Percentiles rank a stretch among this genome's conserved stretches.
phyloP scores from a whole-genome alignment of 345 rosid genomes.

The Linum trigynum region DNA sequence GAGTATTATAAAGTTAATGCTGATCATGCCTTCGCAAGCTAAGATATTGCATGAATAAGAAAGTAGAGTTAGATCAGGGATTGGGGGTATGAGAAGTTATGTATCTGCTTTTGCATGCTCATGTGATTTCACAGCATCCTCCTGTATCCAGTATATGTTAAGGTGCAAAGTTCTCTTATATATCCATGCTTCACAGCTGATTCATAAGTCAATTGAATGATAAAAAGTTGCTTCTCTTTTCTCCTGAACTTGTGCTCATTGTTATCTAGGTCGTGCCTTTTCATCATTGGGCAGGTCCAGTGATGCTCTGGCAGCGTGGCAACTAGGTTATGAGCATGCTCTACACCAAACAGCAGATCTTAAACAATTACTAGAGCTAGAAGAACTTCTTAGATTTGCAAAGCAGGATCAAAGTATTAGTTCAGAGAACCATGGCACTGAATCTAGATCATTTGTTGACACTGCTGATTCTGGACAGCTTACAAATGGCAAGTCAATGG shows the following conservation, averaged over 20 bases:
- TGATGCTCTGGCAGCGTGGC: slow-evolving; percentile 70
- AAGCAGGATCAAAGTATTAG: slow-evolving; percentile 36
- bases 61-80: not conserved
- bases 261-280: slow-evolving; percentile 57
- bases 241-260: slow-evolving; percentile 15
- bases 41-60: not conserved
- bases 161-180: not conserved
- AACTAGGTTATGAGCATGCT: slow-evolving; percentile 61
- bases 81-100: not conserved
- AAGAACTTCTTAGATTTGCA: slow-evolving; percentile 51
- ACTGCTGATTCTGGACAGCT: slow-evolving; percentile 16
- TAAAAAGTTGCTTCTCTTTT: not conserved
- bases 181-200: not conserved
- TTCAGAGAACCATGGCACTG: slow-evolving; percentile 20
- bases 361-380: slow-evolving; percentile 82
- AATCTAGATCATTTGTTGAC: slow-evolving; percentile 16
- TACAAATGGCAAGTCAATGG: slow-evolving; percentile 27
- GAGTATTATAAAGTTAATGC: no score
- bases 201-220: not conserved
- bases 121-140: not conserved
- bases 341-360: slow-evolving; percentile 64
- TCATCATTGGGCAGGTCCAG: slow-evolving; percentile 70
- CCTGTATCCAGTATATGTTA: not conserved
- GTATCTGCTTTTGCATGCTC: not conserved
- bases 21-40: no score